Evolutionary conservation across 805 yeast genomes (phyloP).

Genomic region (Starmerella floris): DNA sequence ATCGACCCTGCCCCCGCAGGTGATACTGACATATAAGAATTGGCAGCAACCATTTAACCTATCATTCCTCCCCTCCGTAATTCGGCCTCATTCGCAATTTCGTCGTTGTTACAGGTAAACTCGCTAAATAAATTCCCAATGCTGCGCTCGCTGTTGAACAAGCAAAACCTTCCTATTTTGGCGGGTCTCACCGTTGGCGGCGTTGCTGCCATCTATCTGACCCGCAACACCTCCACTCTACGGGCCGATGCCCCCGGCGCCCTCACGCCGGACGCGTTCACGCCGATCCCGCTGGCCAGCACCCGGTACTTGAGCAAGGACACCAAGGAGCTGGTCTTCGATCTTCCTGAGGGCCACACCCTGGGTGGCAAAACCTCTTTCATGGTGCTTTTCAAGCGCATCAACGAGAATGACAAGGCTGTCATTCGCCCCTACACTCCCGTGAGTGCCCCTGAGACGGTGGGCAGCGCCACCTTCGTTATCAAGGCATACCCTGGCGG

Average conservation of each 20-base stretch:
- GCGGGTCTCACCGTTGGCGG: slow-evolving; percentile 35
- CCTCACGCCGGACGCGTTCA: slow-evolving; percentile 27
- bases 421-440: slow-evolving; percentile 84
- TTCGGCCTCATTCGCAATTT: no score
- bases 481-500: slow-evolving; percentile 79
- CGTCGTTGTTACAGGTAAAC: no score
- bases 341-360: slow-evolving; percentile 53
- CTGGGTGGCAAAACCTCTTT: slow-evolving; percentile 75
- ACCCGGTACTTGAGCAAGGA: slow-evolving; percentile 24
- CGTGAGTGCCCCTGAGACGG: slow-evolving; percentile 48
- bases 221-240: slow-evolving; percentile 25
- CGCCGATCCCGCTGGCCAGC: slow-evolving; percentile 20
- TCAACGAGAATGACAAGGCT: slow-evolving; percentile 61
- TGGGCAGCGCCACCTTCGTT: slow-evolving; percentile 67
- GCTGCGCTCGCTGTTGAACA: slow-evolving; percentile 8
- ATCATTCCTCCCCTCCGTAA: no score
- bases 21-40: no score
- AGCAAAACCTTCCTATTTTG: slow-evolving; percentile 13
- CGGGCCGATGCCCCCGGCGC: slow-evolving; percentile 21
- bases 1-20: no score
- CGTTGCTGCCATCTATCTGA: slow-evolving; percentile 28
- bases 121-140: no score
- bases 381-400: slow-evolving; percentile 64
- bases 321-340: slow-evolving; percentile 55
- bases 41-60: no score